These are phyloP conservation scores for Pseudogymnoascus destructans DNA, from an alignment of 2,329 filamentous ascomycete genomes.

Conservation along the genomic window DNA sequence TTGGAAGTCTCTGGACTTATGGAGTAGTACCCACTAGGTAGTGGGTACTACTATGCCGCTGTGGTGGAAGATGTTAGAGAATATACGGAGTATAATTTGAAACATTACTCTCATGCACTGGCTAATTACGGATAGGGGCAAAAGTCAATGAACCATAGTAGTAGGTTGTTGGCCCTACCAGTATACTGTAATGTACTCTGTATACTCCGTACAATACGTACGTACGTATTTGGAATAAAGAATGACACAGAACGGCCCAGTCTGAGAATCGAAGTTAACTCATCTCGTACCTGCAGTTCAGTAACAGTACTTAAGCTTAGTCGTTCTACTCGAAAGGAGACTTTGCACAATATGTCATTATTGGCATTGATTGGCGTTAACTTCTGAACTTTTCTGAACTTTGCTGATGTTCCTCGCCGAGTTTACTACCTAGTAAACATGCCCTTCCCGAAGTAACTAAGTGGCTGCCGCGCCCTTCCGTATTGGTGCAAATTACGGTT, in stretches of 20 bases:
- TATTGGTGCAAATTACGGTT: neutral
- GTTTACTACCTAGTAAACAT: neutral
- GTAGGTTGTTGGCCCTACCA: neutral
- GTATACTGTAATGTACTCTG: neutral
- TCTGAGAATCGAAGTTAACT: neutral
- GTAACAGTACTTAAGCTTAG: neutral
- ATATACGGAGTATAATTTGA: neutral
- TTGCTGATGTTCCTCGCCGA: neutral
- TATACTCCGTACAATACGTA: neutral
- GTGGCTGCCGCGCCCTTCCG: neutral
- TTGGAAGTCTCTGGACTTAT: neutral
- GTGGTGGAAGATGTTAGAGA: neutral
- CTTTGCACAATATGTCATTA: neutral
- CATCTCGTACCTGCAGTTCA: neutral
- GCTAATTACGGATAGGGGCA: neutral
- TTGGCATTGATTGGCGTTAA: neutral
- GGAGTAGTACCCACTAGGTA: neutral
- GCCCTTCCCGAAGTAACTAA: neutral
- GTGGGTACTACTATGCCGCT: neutral
- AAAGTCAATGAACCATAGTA: neutral
- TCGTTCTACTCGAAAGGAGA: neutral
- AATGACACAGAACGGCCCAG: neutral
- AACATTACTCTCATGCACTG: slow-evolving; percentile 8
- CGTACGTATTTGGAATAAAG: neutral
- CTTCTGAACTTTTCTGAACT: neutral